Conservation (phyloP, 345 rosid species). For the Linum trigynum region DNA sequence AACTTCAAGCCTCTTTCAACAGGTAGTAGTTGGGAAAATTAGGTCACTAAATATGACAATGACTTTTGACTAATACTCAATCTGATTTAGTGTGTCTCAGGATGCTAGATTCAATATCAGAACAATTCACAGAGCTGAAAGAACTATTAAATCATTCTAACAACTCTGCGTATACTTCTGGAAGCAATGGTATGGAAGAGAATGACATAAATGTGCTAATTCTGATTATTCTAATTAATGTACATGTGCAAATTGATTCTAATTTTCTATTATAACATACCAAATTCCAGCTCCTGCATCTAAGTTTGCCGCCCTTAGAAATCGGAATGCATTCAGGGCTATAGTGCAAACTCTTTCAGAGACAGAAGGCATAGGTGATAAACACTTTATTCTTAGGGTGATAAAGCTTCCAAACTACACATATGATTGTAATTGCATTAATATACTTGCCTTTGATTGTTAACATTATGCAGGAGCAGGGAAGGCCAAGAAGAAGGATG, state of each 20-base stretch:
- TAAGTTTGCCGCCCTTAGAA: constrained; percentile 16
- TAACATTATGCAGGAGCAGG: constrained; percentile 50
- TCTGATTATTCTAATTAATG: constrained; percentile 53
- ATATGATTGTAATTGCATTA: constrained; percentile 3
- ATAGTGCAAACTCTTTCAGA: constrained; percentile 49
- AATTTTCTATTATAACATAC: constrained; percentile 23
- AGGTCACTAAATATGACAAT: neutral
- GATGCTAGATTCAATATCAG: constrained; percentile 73
- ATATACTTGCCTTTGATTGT: constrained; percentile 11
- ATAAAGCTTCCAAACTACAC: neutral
- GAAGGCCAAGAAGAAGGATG: constrained; percentile 41
- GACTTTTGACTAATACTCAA: constrained; percentile 33
- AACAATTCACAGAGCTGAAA: constrained; percentile 78
- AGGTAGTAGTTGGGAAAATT: constrained; percentile 42
- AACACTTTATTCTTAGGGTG: constrained; percentile 5
- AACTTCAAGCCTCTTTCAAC: constrained; percentile 69
- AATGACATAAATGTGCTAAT: constrained; percentile 31
- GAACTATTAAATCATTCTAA: constrained; percentile 46
- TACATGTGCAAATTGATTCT: constrained; percentile 52
- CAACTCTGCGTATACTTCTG: constrained; percentile 35
- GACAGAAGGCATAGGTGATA: constrained; percentile 43
- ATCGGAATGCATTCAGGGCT: constrained; percentile 31
- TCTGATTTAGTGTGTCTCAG: constrained; percentile 75
- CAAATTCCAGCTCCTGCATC: constrained; percentile 51
- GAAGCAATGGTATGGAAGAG: constrained; percentile 32